These are phyloP conservation scores for Fallopia convolvulus DNA, from an alignment of 148 eudicot species.

Conservation along the genomic window DNA sequence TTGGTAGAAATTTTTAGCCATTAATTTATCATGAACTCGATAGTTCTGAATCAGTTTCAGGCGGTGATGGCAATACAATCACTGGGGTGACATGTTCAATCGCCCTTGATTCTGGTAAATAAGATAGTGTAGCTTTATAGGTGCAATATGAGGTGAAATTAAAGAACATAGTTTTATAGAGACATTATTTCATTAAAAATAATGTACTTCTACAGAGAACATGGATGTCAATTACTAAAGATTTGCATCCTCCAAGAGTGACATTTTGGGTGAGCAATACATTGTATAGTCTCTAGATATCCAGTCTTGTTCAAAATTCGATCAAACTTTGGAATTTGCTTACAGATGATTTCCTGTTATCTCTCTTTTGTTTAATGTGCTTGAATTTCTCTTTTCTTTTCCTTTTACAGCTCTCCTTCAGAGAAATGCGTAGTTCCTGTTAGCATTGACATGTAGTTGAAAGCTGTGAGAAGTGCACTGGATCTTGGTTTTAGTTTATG, in stretches of 20 bases:
- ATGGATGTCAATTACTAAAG: background rate
- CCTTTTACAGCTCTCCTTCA: background rate
- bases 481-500: background rate
- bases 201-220: background rate
- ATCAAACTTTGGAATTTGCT: background rate
- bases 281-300: background rate
- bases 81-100: background rate
- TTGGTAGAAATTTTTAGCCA: too few species aligned
- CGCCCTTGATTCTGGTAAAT: background rate
- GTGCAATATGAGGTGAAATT: background rate
- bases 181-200: background rate
- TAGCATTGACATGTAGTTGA: background rate
- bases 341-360: background rate
- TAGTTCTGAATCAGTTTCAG: background rate
- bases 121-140: background rate
- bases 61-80: background rate
- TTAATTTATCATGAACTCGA: background rate
- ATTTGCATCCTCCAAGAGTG: background rate
- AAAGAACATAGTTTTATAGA: background rate
- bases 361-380: background rate
- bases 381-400: background rate
- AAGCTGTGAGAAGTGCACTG: background rate
- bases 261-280: too few species aligned
- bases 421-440: background rate
- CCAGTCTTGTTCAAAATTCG: background rate